Evolutionary conservation across 495 filamentous ascomycete species (phyloP).

Genomic region (Neurospora sp.): DNA sequence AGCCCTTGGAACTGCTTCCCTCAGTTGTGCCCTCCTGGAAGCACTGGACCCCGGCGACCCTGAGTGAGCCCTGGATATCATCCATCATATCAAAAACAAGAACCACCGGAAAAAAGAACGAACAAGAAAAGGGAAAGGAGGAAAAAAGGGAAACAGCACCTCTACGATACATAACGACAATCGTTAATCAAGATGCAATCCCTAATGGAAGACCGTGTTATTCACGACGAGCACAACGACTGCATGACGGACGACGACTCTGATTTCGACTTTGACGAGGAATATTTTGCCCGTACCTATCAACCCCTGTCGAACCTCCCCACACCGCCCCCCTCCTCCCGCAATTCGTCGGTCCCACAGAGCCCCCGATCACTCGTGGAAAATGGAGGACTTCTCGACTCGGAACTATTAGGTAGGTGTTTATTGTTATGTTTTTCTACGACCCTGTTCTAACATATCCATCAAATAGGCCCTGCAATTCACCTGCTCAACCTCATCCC

Average conservation of each 20-base stretch:
- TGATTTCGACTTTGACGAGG: slow-evolving; percentile 38
- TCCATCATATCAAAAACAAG: not conserved
- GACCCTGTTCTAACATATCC: not conserved
- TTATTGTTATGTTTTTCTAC: not conserved
- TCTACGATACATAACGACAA: not conserved
- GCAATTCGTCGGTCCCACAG: slow-evolving; percentile 29
- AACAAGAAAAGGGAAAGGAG: not conserved
- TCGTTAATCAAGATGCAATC: not conserved
- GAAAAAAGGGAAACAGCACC: not conserved
- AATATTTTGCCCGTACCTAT: slow-evolving; percentile 47
- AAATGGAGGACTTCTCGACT: slow-evolving; percentile 32
- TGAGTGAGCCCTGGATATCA: slow-evolving; percentile 10
- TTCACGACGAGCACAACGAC: slow-evolving; percentile 13
- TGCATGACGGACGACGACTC: slow-evolving; percentile 30
- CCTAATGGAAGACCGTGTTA: not conserved
- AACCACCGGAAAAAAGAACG: not conserved
- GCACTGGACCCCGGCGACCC: slow-evolving; percentile 20
- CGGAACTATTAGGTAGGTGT: slow-evolving; percentile 36
- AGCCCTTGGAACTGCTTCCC: slow-evolving; percentile 20
- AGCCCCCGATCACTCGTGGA: slow-evolving; percentile 31
- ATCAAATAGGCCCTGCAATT: slow-evolving; percentile 38
- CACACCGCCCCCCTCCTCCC: slow-evolving; percentile 45
- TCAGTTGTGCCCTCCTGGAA: slow-evolving; percentile 23
- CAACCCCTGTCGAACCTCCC: slow-evolving; percentile 50
- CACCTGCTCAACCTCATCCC: slow-evolving; percentile 47